phyloP scores from a whole-genome alignment of 495 filamentous ascomycete genomes.

The Extremus antarcticus region DNA sequence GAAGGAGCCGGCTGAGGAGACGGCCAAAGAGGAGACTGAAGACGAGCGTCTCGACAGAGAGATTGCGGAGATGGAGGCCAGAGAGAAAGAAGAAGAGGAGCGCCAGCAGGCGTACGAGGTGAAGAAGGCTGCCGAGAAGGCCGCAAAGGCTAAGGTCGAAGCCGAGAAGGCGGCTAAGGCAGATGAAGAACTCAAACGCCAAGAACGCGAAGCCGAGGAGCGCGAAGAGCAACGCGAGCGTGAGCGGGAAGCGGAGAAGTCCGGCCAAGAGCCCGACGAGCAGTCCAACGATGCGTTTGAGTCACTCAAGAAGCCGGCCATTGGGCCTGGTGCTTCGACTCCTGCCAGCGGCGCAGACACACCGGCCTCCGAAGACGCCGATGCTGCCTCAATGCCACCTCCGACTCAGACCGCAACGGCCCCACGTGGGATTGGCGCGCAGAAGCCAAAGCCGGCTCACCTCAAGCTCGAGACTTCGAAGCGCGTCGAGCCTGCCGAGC shows the following conservation, averaged over 20 bases:
- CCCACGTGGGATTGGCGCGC: constrained; percentile 33
- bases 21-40: constrained; percentile 20
- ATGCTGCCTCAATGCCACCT: constrained; percentile 27
- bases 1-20: constrained; percentile 14
- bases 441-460: constrained; percentile 61
- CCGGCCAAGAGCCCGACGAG: constrained; percentile 25
- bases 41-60: constrained; percentile 31
- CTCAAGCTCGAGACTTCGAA: constrained; percentile 77
- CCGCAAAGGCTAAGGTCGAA: constrained; percentile 21
- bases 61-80: constrained; percentile 34
- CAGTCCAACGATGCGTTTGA: constrained; percentile 37
- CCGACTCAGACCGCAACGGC: constrained; percentile 23
- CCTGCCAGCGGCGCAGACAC: constrained; percentile 45
- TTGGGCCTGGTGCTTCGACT: constrained; percentile 35
- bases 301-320: constrained; percentile 45
- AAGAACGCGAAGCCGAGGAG: constrained; percentile 33
- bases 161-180: constrained; percentile 22
- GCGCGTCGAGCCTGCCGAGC: constrained; percentile 75
- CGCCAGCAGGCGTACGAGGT: constrained; percentile 28
- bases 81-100: constrained; percentile 29
- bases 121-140: constrained; percentile 30
- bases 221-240: constrained; percentile 27
- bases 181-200: constrained; percentile 30
- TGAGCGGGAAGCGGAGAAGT: constrained; percentile 17
- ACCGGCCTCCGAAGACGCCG: constrained; percentile 23